phyloP scores from a whole-genome alignment of 2,329 filamentous ascomycete species.

The Aspergillus sp. region DNA sequence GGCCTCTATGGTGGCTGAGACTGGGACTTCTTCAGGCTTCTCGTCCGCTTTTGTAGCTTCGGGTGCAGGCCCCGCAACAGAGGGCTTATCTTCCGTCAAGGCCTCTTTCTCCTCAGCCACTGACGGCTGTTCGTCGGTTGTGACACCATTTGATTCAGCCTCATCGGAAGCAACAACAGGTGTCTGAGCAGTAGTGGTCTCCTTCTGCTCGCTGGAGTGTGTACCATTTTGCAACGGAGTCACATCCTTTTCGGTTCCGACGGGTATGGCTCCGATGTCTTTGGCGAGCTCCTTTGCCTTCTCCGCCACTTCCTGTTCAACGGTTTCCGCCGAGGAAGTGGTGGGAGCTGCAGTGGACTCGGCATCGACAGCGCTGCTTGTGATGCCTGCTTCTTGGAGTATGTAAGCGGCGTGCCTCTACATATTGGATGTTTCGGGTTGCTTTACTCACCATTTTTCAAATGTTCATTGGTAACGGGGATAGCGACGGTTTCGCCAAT shows the following conservation, averaged over 20 bases:
- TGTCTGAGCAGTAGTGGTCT: not conserved
- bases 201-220: constrained; percentile 5
- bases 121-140: constrained; percentile 5
- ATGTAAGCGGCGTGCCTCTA: not conserved
- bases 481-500: constrained; percentile 26
- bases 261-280: constrained; percentile 6
- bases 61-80: not conserved
- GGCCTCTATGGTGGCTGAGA: not conserved
- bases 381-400: constrained; percentile 22
- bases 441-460: constrained; percentile 24
- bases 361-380: constrained; percentile 21
- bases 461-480: constrained; percentile 26
- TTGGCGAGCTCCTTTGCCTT: constrained; percentile 16
- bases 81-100: constrained; percentile 1
- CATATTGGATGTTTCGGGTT: not conserved
- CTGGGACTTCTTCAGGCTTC: not conserved
- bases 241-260: constrained; percentile 4
- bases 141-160: constrained; percentile 15
- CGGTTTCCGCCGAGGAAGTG: constrained; percentile 8
- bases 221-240: constrained; percentile 8
- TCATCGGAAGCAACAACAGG: constrained; percentile 7
- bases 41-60: constrained; percentile 3
- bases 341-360: constrained; percentile 7
- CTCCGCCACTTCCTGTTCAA: constrained; percentile 14
- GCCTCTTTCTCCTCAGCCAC: constrained; percentile 1